Evolutionary conservation across 1,284 basidiomycete genomes (phyloP), one percentile per base, ranked within the genome.

Genomic region (Heterobasidion parviporum): DNA sequence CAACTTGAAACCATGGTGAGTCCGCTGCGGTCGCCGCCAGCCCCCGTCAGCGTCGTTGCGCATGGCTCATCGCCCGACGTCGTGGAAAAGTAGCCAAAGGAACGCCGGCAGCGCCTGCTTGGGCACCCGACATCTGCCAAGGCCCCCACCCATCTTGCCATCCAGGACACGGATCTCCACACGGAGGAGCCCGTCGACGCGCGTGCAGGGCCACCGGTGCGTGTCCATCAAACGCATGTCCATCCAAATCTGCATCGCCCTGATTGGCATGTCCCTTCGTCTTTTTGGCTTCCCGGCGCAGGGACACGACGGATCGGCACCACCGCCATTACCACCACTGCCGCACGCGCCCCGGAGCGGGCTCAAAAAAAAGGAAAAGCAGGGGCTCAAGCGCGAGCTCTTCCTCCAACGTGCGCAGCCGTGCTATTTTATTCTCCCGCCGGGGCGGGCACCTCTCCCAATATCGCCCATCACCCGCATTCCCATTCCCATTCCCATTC

Each of bases 341-440:
- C 38, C 10, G 38, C n/a, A 10, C 33, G 69, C 69, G 46, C 38
- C 56, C 33, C 64, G 62, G 6, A 56, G 61, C 26, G 56, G 59
- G 8, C 59, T 77, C 52, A 83, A 75, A 54, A 92, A 92, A 72
- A 89, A 85, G 63, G 83, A 81, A 57, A 91, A 86, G 65, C 80
- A 80, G 52, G 74, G 80, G 38, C 59, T 80, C 55, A 89, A 85
- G 67, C 81, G 82, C 54, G 81, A 88, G 60, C 76, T 81, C 6
- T 84, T 92, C 59, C 64, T 89, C 41, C 74, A 84, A 70, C 80
- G 88, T 89, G 54, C 45, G 72, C 65, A 33, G 18, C 26, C 18
- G 26, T 26, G 7, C 48, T 33, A 8, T 50, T 54, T 33, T 26
- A 34, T 54, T 15, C 53, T 47, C 15, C 44, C 26, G 26, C 46